phyloP scores from a whole-genome alignment of 495 filamentous ascomycete species.

The Tuber aestivum region DNA sequence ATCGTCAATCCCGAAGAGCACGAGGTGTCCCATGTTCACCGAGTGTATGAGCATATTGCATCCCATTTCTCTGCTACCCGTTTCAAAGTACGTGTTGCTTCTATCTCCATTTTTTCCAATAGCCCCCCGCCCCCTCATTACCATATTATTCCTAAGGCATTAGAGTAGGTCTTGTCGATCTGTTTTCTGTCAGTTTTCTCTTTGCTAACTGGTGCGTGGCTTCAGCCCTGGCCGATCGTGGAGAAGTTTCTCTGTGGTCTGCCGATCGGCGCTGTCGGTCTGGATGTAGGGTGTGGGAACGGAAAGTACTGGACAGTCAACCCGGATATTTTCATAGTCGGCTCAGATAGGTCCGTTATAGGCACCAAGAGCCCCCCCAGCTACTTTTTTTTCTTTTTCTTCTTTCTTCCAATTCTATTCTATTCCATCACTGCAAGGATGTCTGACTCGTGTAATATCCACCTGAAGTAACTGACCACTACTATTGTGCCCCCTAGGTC shows the following conservation, averaged over 20 bases:
- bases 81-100: constrained; percentile 63
- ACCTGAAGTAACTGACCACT: constrained; percentile 10
- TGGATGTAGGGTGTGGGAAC: constrained; percentile 93
- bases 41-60: constrained; percentile 91
- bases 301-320: constrained; percentile 89
- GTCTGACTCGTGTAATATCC: not conserved
- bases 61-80: constrained; percentile 90
- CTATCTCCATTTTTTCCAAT: not conserved
- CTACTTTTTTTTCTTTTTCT: constrained; percentile 10
- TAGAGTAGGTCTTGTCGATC: not conserved
- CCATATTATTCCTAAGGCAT: not conserved
- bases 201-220: constrained; percentile 24
- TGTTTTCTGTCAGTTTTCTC: not conserved
- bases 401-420: constrained; percentile 5
- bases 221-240: constrained; percentile 85
- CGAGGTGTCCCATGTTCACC: constrained; percentile 81
- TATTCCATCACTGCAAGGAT: not conserved
- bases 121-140: constrained; percentile 19
- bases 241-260: constrained; percentile 67
- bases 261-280: constrained; percentile 66
- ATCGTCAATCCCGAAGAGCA: constrained; percentile 50
- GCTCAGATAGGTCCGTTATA: constrained; percentile 66
- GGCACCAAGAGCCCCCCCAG: constrained; percentile 5
- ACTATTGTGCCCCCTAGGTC: constrained; percentile 48
- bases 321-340: constrained; percentile 70